Base-by-base conservation (phyloP, 352 stramenopile species). In the Peronospora belbahrii region DNA sequence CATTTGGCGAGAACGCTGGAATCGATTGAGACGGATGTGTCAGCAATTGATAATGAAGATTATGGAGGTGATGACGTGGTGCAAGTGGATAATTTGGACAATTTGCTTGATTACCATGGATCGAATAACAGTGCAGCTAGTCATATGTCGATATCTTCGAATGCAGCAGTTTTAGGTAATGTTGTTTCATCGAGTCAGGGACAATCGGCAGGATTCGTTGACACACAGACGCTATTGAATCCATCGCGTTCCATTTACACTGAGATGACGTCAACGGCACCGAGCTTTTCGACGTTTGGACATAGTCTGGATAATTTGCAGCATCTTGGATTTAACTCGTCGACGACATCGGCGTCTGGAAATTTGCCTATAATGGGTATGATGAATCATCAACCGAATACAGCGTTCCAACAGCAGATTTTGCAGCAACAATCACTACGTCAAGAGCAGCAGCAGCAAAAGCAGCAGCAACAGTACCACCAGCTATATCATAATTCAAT, bases 71-170 rank as follows among this genome's bases (percentile, higher is more conserved):
- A 92, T 22, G 78, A 89, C 11, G 80, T 92, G 4, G 80, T 88
- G 20, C 73, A 86, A 36, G 77, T 89, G 24, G 80, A 92, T 47
- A 92, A 92, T 53, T 47, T 92, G 28, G 80, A 92, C 52, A 89
- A 92, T 46, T 47, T 92, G 25, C 52, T 92, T 24, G 80, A 92
- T 42, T 88, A 92, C 47, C 65, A 83, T 23, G 69, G 67, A 22
- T 38, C 56, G 1, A 70, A 72, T 6, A 53, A 44, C 14, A 54
- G 40, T 22, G 44, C 56, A 6, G 36, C 46, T 11, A 7, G 41
- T 9, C 55, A 39, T 13, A 27, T 48, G 22, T 11, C 20, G 2
- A 47, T 31, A 5, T 32, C 14, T 6, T 43, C 65, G 11, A 65
- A 32, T 11, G 49, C 41, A 3, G 15, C n/a, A 13, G 20, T 18